phyloP scores from a whole-genome alignment of 225 moss, liverwort and hornwort species.

The Lunularia cruciata region DNA sequence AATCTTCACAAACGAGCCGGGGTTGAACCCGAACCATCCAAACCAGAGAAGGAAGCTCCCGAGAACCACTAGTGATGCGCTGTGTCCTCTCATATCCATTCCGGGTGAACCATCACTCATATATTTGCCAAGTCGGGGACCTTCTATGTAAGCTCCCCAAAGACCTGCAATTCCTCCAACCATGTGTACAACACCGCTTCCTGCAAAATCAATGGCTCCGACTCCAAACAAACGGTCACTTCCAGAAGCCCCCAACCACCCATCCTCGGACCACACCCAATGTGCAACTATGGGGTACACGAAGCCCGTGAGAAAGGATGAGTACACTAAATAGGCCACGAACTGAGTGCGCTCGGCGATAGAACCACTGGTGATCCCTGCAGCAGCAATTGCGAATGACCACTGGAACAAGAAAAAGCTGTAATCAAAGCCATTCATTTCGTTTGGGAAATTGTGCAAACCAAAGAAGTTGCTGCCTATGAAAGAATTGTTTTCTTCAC shows the following conservation, averaged over 20 bases:
- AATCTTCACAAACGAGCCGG: slow-evolving; percentile 61
- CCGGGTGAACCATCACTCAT: slow-evolving; percentile 47
- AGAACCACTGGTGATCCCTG: slow-evolving; percentile 69
- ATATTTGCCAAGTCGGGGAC: slow-evolving; percentile 67
- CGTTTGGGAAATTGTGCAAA: slow-evolving; percentile 35
- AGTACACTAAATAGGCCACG: slow-evolving; percentile 68
- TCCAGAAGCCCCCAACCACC: slow-evolving; percentile 53
- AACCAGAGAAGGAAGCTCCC: slow-evolving; percentile 88
- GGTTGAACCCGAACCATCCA: slow-evolving; percentile 94
- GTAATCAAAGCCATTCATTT: slow-evolving; percentile 35
- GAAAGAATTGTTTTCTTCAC: slow-evolving; percentile 50
- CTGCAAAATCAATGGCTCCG: slow-evolving; percentile 72
- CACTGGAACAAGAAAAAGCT: slow-evolving; percentile 71
- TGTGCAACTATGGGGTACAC: slow-evolving; percentile 71
- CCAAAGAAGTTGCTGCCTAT: slow-evolving; percentile 65
- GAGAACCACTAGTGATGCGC: slow-evolving; percentile 72
- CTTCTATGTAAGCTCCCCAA: slow-evolving; percentile 72
- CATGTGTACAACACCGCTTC: slow-evolving; percentile 72
- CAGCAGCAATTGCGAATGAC: slow-evolving; percentile 76
- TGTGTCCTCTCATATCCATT: slow-evolving; percentile 68
- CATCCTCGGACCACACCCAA: slow-evolving; percentile 61
- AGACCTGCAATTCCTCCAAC: slow-evolving; percentile 58
- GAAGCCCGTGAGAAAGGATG: slow-evolving; percentile 65
- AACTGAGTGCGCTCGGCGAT: slow-evolving; percentile 74
- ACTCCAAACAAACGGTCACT: slow-evolving; percentile 44